Percentiles rank a stretch among this genome's conserved stretches.
These are phyloP conservation scores for Stephanodiscus triporus DNA, from an alignment of 108 stramenopile genomes.

Conservation along the genomic window DNA sequence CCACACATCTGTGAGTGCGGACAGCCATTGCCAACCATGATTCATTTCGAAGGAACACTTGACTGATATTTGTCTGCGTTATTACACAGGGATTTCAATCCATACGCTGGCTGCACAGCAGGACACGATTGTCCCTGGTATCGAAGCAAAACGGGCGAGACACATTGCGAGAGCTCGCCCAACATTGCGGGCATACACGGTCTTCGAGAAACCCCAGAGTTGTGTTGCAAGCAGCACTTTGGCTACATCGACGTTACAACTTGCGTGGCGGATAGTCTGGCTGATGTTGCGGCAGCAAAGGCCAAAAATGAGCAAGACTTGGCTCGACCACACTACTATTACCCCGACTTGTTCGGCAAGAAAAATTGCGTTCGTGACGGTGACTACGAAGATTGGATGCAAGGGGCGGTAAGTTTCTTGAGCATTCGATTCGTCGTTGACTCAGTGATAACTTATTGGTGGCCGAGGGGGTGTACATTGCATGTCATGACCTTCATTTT, in stretches of 20 bases:
- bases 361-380: constrained; percentile 6
- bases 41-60: not conserved
- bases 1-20: constrained; percentile 7
- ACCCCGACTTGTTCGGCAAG: constrained; percentile 8
- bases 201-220: constrained; percentile 5
- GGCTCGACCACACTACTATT: constrained; percentile 1
- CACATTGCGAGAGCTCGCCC: constrained; percentile 17
- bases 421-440: not conserved
- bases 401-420: not conserved
- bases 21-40: not conserved
- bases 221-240: constrained; percentile 18
- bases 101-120: constrained; percentile 4
- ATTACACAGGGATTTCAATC: constrained; percentile 8
- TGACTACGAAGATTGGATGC: constrained; percentile 17
- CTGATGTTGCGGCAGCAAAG: not conserved
- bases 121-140: constrained; percentile 11
- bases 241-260: not conserved
- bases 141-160: constrained; percentile 4
- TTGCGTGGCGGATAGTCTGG: constrained; percentile 3
- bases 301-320: not conserved
- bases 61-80: not conserved
- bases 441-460: not conserved
- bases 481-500: too few relatives aligned
- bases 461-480: not conserved
- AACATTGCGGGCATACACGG: constrained; percentile 11